phyloP scores from a whole-genome alignment of 2,329 filamentous ascomycete species.

The Ceratocystis harringtonii region DNA sequence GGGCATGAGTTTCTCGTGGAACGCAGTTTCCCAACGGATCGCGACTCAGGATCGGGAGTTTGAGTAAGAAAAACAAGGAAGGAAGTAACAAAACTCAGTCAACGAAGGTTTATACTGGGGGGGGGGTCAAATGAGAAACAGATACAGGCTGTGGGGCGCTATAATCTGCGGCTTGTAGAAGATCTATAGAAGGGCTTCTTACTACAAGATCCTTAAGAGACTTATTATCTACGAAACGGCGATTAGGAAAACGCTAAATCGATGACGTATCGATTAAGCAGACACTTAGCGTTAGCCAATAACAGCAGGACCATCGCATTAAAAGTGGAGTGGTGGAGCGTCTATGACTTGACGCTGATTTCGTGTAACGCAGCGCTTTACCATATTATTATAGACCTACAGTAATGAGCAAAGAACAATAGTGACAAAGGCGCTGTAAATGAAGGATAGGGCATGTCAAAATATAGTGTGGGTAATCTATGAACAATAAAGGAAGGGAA shows the following conservation, averaged over 20 bases:
- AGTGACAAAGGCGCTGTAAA: not conserved
- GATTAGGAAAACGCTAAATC: not conserved
- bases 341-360: not conserved
- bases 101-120: not conserved
- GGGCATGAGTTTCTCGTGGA: not conserved
- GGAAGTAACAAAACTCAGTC: not conserved
- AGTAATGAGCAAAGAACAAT: slow-evolving; percentile 1
- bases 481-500: not conserved
- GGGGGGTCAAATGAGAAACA: not conserved
- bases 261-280: slow-evolving; percentile 8
- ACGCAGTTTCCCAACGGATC: slow-evolving; percentile 7
- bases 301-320: not conserved
- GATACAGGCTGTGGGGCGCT: not conserved
- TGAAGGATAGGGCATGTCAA: not conserved
- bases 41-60: not conserved
- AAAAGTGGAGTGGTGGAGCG: not conserved
- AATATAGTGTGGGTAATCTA: not conserved
- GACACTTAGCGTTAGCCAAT: not conserved
- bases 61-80: not conserved
- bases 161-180: not conserved
- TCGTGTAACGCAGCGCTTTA: slow-evolving; percentile 2
- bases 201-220: not conserved
- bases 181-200: not conserved
- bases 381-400: not conserved
- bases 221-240: not conserved